Conservation (phyloP, 352 stramenopile species). For the Achlya hypogyna region DNA sequence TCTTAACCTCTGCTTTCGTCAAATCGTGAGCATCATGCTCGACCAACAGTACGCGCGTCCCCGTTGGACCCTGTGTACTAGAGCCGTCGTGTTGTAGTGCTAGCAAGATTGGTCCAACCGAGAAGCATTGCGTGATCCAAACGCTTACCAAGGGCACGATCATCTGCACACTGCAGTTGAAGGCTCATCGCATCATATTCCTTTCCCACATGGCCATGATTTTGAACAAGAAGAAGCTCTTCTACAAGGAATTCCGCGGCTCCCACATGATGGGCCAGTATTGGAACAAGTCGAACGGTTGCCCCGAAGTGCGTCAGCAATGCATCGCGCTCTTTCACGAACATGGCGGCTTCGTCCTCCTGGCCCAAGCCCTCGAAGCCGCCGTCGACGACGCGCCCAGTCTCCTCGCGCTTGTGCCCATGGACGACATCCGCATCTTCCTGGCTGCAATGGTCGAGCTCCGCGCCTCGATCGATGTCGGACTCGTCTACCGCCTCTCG, state of each 20-base stretch:
- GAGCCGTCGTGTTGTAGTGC: constrained; percentile 34
- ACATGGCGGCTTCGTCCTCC: constrained; percentile 62
- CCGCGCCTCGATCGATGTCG: not conserved
- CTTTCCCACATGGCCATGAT: constrained; percentile 71
- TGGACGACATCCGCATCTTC: constrained; percentile 19
- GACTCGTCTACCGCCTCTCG: not conserved
- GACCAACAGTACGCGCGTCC: constrained; percentile 65
- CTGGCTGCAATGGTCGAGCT: constrained; percentile 1
- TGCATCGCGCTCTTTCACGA: constrained; percentile 80
- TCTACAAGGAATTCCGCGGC: constrained; percentile 83
- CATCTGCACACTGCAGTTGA: constrained; percentile 63
- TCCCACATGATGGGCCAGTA: constrained; percentile 84
- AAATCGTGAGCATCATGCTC: constrained; percentile 85
- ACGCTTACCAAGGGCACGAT: constrained; percentile 55
- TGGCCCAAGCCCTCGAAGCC: constrained; percentile 57
- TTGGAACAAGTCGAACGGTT: constrained; percentile 80
- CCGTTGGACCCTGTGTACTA: not conserved
- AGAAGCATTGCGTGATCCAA: constrained; percentile 81
- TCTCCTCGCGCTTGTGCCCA: constrained; percentile 12
- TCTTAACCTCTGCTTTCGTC: constrained; percentile 60
- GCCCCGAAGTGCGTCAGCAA: constrained; percentile 70
- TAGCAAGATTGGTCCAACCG: constrained; percentile 78
- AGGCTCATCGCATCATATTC: constrained; percentile 48
- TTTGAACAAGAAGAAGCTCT: constrained; percentile 85
- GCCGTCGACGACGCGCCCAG: not conserved